Evolutionary conservation across 2,329 filamentous ascomycete species (phyloP).

Genomic region (Clonostachys chloroleuca): DNA sequence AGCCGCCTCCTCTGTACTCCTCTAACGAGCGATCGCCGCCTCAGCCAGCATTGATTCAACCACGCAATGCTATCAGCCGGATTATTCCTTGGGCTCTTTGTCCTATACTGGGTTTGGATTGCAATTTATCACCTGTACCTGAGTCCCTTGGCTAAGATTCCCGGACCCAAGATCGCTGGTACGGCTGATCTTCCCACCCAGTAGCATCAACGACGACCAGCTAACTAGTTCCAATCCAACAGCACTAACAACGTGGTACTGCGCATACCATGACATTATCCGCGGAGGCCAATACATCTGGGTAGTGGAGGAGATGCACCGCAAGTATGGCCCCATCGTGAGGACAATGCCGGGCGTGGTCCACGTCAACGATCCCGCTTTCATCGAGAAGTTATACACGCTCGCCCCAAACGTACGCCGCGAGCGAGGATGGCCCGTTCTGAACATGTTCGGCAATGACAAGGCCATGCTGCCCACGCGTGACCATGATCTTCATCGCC

Average conservation of each 20-base stretch:
- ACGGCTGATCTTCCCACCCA: too few species aligned
- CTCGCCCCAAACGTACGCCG: slow-evolving; percentile 3
- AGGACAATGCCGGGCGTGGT: slow-evolving; percentile 13
- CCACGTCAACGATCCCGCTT: slow-evolving; percentile 12
- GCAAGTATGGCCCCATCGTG: slow-evolving; percentile 18
- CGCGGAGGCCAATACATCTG: slow-evolving; percentile 15
- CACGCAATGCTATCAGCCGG: too few species aligned
- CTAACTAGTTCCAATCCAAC: not conserved
- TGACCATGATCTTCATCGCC: slow-evolving; percentile 14
- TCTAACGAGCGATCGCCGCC: too few species aligned
- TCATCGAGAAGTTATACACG: slow-evolving; percentile 9
- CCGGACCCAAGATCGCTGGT: too few species aligned
- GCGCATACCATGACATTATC: slow-evolving; percentile 21
- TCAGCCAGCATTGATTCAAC: too few species aligned
- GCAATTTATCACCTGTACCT: too few species aligned
- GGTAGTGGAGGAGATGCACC: slow-evolving; percentile 21
- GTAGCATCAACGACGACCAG: too few species aligned
- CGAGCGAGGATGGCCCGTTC: slow-evolving; percentile 6
- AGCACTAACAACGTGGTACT: slow-evolving; percentile 17
- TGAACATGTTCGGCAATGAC: slow-evolving; percentile 1
- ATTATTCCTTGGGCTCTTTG: too few species aligned
- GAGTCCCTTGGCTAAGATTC: too few species aligned
- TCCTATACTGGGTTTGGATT: too few species aligned
- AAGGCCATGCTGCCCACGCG: slow-evolving; percentile 9
- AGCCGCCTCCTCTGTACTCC: too few species aligned